phyloP scores from a whole-genome alignment of 2,329 filamentous ascomycete genomes.

The Microcera coccophila region DNA sequence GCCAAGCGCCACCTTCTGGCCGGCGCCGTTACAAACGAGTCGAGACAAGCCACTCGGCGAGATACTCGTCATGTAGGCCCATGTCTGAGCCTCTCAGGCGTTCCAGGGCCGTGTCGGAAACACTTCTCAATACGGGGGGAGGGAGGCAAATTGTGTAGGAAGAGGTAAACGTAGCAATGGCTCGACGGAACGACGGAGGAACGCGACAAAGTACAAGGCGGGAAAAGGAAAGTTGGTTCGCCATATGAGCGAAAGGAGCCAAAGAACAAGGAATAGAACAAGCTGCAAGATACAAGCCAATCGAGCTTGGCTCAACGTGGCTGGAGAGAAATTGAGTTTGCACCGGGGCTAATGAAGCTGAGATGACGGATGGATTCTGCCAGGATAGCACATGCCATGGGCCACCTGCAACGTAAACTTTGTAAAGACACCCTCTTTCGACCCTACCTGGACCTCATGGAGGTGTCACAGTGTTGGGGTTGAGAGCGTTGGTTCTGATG shows the following conservation, averaged over 20 bases:
- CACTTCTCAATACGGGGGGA: background rate
- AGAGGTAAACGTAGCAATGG: background rate
- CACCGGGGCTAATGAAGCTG: background rate
- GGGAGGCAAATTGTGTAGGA: background rate
- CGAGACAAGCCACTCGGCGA: background rate
- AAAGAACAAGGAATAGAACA: too few relatives aligned
- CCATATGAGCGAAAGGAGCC: background rate
- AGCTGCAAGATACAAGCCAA: background rate
- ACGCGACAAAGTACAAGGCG: background rate
- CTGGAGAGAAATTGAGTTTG: background rate
- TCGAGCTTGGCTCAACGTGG: background rate
- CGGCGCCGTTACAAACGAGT: background rate
- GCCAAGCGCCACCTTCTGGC: background rate
- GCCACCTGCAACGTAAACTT: too few relatives aligned
- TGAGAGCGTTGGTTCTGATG: background rate
- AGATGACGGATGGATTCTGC: background rate
- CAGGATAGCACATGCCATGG: background rate
- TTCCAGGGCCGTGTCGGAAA: background rate
- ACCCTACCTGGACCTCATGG: too few relatives aligned
- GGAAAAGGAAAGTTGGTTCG: background rate
- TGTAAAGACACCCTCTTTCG: too few relatives aligned
- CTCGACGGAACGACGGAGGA: too few relatives aligned
- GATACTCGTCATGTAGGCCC: background rate
- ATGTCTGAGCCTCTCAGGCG: background rate
- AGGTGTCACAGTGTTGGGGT: background rate